phyloP scores from a whole-genome alignment of 2,329 filamentous ascomycete species.

The Hypoxylon rubiginosum region DNA sequence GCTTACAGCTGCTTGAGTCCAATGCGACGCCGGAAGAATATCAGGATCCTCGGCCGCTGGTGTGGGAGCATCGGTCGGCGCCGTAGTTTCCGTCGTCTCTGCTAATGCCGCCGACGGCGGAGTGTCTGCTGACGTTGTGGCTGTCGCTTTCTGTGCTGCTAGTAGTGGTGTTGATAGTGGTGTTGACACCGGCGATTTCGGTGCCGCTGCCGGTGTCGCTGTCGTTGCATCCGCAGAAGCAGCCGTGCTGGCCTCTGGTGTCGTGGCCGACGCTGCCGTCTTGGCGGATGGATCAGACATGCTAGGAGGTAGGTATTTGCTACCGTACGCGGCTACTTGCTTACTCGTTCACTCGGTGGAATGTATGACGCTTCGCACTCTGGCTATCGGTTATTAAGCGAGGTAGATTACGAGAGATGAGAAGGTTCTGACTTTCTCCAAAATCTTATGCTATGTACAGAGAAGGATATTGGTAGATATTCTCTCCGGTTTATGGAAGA shows the following conservation, averaged over 20 bases:
- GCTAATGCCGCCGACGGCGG: neutral
- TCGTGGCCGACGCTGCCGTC: neutral
- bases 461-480: neutral
- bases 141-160: conserved; percentile 8
- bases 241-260: conserved; percentile 6
- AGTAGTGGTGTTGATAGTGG: too few relatives aligned
- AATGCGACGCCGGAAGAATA: conserved; percentile 48
- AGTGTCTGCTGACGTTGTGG: neutral
- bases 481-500: neutral
- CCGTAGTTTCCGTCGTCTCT: neutral
- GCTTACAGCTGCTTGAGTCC: conserved; percentile 45
- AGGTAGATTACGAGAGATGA: neutral
- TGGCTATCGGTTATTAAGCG: neutral
- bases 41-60: conserved; percentile 1
- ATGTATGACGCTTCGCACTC: neutral
- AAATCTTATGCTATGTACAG: neutral
- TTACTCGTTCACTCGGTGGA: neutral
- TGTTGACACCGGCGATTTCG: neutral
- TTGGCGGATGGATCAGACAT: conserved; percentile 30
- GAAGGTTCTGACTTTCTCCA: neutral
- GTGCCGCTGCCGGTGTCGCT: too few relatives aligned
- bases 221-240: neutral
- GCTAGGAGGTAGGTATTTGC: conserved; percentile 1
- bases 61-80: conserved; percentile 6
- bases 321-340: conserved; percentile 4